Evolutionary conservation across 768 basidiomycete genomes (phyloP).

Genomic region (Russula ochroleuca): DNA sequence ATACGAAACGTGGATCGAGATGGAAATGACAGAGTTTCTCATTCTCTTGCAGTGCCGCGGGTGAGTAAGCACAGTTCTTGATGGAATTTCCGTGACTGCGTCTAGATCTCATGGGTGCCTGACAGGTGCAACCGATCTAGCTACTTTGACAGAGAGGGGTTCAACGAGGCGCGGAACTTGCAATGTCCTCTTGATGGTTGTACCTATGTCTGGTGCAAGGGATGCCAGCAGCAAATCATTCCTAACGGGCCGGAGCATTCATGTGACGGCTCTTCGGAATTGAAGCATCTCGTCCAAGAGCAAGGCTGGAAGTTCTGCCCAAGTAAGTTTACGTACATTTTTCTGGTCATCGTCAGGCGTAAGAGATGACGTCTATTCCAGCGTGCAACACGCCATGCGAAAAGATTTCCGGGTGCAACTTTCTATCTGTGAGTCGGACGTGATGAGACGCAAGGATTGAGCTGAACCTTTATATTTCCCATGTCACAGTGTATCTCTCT

Average conservation of each 20-base stretch:
- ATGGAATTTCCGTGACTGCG: not conserved
- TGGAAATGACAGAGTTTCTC: slow-evolving; percentile 46
- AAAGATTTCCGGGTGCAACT: slow-evolving; percentile 53
- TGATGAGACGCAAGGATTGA: not conserved
- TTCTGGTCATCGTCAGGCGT: not conserved
- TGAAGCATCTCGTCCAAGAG: slow-evolving; percentile 32
- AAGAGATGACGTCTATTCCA: slow-evolving; percentile 22
- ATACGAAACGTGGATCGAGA: slow-evolving; percentile 42
- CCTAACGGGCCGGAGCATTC: slow-evolving; percentile 30
- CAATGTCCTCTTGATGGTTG: slow-evolving; percentile 33
- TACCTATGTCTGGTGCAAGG: slow-evolving; percentile 35
- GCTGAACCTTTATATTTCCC: not conserved
- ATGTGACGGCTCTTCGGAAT: slow-evolving; percentile 36
- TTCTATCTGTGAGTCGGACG: slow-evolving; percentile 48
- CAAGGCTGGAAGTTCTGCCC: slow-evolving; percentile 37
- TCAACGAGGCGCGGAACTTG: slow-evolving; percentile 29
- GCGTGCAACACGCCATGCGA: slow-evolving; percentile 48
- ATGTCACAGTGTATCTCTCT: slow-evolving; percentile 47
- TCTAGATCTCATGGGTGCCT: not conserved
- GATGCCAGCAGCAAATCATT: slow-evolving; percentile 31
- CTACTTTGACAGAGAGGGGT: slow-evolving; percentile 32
- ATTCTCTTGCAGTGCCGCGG: slow-evolving; percentile 46
- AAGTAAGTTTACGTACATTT: slow-evolving; percentile 23
- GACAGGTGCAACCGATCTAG: slow-evolving; percentile 25
- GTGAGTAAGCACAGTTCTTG: slow-evolving; percentile 34